phyloP scores from a whole-genome alignment of 2,329 filamentous ascomycete genomes.

The Colletotrichum spinosum region DNA sequence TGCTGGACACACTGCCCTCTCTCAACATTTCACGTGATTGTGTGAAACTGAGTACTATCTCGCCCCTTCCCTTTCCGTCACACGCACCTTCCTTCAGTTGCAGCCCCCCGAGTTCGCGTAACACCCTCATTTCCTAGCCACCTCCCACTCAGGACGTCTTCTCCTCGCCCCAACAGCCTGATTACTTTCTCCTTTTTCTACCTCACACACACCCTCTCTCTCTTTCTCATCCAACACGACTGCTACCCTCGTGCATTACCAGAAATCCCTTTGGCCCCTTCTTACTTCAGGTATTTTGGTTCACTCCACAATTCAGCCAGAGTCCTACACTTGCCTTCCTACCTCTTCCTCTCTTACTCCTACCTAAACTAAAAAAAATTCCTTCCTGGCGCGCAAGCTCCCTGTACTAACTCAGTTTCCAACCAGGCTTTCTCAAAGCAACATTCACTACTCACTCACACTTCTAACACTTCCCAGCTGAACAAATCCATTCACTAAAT shows the following conservation, averaged over 20 bases:
- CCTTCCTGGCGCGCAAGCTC: neutral
- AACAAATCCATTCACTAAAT: constrained; percentile 4
- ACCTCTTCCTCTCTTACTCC: neutral
- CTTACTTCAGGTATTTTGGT: constrained; percentile 15
- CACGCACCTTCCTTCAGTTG: constrained; percentile 27
- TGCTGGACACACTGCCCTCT: too few relatives aligned
- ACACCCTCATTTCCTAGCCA: constrained; percentile 23
- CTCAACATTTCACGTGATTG: neutral
- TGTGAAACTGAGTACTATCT: constrained; percentile 9
- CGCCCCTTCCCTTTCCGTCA: constrained; percentile 23
- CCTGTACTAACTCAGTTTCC: constrained; percentile 4
- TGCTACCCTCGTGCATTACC: neutral
- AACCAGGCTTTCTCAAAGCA: constrained; percentile 13
- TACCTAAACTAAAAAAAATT: neutral
- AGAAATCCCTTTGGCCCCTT: constrained; percentile 5
- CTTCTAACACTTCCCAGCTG: constrained; percentile 21
- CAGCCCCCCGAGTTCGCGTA: constrained; percentile 23
- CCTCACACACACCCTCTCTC: constrained; percentile 8
- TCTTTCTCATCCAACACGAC: neutral
- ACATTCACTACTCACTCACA: neutral
- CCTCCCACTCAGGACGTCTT: neutral
- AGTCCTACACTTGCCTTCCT: neutral
- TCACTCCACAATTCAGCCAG: neutral
- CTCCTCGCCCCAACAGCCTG: neutral
- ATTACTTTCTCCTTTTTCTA: constrained; percentile 11